Evolutionary conservation across 1,284 basidiomycete genomes (phyloP), one percentile per base, ranked within the genome.

Genomic region (Apiotrichum gamsii): DNA sequence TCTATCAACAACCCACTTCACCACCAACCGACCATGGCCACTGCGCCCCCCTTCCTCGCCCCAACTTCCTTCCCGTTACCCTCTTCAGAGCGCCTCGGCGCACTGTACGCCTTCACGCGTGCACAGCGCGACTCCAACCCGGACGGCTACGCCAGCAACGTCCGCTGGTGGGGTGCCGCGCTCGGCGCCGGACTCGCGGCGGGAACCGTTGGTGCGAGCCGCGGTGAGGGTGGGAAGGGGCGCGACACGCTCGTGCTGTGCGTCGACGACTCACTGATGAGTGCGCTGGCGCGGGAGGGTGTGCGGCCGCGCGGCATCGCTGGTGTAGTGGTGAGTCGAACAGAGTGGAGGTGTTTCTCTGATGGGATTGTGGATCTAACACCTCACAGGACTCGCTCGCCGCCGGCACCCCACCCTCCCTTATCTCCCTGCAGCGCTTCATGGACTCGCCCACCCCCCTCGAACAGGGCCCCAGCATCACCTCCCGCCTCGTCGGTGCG

Each of bases 21-120:
- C 11, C 6, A 6, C 25, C 25, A 28, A 28, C 25, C 25, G 8
- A 28, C 25, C 25, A 28, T 28, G 25, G 25, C 25, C 25, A 28
- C 25, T 11, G 25, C 25, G 31, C 61, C 62, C 11, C 53, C 62
- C 14, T 64, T 63, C 50, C 55, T 65, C 30, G 16, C 34, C 16
- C 33, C 52, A 5, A 39, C 41, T 5, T 54, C 62, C 9, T 47
- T 56, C 8, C 21, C 59, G 8, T 47, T 48, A 79, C 10, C 76
- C 66, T 30, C 78, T 75, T 10, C 54, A 41, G 53, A 62, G 16
- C 83, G 90, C 10, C 76, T 95, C 0, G 83, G 85, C 57, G 82
- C 90, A 0, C 76, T 96, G 14, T 96, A 93, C 71, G 84, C 90
- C 3, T 89, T 93, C 62, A 82, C 94, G 46, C 82, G 87, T 0